Base-by-base conservation (phyloP, 2,329 filamentous ascomycete species). In the Ceratocystis ficicola region DNA sequence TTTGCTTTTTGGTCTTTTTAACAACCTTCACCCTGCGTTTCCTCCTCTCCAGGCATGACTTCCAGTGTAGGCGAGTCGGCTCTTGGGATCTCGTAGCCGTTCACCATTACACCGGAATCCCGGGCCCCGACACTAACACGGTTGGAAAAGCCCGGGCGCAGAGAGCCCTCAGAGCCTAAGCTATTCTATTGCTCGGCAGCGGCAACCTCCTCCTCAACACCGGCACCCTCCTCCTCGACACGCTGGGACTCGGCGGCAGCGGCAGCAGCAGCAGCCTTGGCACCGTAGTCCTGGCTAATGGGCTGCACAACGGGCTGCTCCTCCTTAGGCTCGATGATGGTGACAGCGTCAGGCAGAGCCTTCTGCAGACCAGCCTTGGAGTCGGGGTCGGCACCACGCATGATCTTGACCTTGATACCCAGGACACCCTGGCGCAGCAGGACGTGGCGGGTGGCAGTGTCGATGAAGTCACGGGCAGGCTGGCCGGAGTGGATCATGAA, bases 401-500 rank as follows among this genome's bases (percentile, higher is more conserved):
- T 99, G 83, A 99, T 99, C 92, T 99, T 99, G 81, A 99, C 94
- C 87, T 99, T 99, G 84, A 99, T 99, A 83, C 94, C 94, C 72
- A 99, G 85, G 72, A 99, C 94, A 89, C 94, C 94, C 85, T 99
- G 94, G 82, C 95, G 90, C 80, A 99, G 92, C 73, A 99, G 91
- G 75, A 99, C 94, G 90, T 99, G 94, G 75, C 94, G 94, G 76
- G 94, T 97, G 74, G 95, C 95, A 76, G 82, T 85, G 85, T 99
- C 94, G 79, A 99, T 99, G 84, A 99, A 99, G 83, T 99, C 94
- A 83, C 95, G 93, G 77, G 93, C 94, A 76, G 94, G 94, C 81
- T 99, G 94, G 82, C 94, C 94, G 76, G 94, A 99, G 90, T 99
- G 94, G 83, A 99, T 99, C 94, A 99, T 99, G 90, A 99, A 99